Percentiles rank a stretch among this genome's conserved stretches.
Evolutionary conservation across 148 eudicot species (phyloP).

Genomic region (Chenopodium suecicum): DNA sequence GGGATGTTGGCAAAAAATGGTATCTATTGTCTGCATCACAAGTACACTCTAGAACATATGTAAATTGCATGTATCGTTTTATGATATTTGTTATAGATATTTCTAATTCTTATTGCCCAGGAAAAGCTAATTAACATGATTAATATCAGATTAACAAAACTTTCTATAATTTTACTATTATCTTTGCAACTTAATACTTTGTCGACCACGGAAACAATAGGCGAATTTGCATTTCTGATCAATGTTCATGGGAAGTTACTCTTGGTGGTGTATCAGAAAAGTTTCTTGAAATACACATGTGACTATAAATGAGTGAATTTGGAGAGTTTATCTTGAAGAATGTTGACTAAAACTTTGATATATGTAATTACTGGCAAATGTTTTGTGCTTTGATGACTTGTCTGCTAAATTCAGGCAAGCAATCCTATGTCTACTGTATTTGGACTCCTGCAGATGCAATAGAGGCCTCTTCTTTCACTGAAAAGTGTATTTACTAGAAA

Average conservation of each 20-base stretch:
- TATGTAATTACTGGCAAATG: neutral
- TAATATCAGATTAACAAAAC: neutral
- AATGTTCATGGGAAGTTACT: neutral
- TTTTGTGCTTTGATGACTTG: conserved; percentile 4
- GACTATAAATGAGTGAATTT: neutral
- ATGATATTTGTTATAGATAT: conserved; percentile 14
- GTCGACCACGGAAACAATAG: no score
- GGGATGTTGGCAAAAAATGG: conserved; percentile 11
- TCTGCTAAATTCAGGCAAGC: neutral
- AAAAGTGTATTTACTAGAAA: neutral
- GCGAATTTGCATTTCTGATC: neutral
- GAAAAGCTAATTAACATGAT: conserved; percentile 4
- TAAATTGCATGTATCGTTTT: conserved; percentile 21
- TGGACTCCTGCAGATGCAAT: conserved; percentile 7
- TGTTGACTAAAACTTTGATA: neutral
- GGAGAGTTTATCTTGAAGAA: neutral
- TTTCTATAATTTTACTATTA: neutral
- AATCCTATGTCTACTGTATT: neutral
- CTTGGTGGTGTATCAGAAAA: neutral
- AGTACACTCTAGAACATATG: conserved; percentile 20
- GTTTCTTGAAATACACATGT: neutral
- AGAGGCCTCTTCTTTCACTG: conserved; percentile 15
- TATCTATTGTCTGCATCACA: conserved; percentile 24
- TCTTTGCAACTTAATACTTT: neutral
- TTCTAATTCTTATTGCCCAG: conserved; percentile 5